Base-by-base conservation (phyloP, 805 yeast species). In the Candida sonorensis region DNA sequence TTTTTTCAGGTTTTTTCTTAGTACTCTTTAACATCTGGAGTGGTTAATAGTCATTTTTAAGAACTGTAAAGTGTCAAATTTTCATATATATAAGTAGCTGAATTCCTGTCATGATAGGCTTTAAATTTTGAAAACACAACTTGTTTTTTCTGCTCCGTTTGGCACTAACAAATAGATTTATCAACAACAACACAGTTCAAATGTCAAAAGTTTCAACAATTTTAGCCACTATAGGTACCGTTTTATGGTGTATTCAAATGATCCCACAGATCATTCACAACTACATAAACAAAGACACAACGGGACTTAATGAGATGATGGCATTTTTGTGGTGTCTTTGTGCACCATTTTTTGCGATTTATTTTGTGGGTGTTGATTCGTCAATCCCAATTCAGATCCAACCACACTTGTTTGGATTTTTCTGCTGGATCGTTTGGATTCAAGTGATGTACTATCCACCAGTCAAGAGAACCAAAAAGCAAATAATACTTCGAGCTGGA, bases 231-330 rank as follows among this genome's bases (percentile, higher is more conserved):
- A 66, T 84, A 2, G 97, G 95, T 5, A 90, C 97, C 0, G 76
- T 88, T 2, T 69, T 83, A 36, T 90, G 97, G 97, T 88, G 97
- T 55, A 62, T 88, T 42, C 97, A 90, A 59, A 62, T 90, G 42
- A 66, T 87, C 1, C 97, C 97, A 2, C 62, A 57, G 42, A 78
- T 88, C 28, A 64, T 75, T 36, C 66, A 76, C 51, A 88, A 90
- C 52, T 87, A 72, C 61, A 66, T 67, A 36, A 69, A 71, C 7
- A 86, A 90, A 48, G 76, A 86, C 50, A 82, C 94, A 37, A 81
- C 77, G 17, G 97, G 97, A 0, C 59, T 88, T 8, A 95, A 95
- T 1, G 87, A 88, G 5, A n/a, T 71, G 22, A 87, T 90, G 95
- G 69, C 85, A 75, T 71, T 85, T 36, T 56, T 86, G 16, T 88